Percentiles rank a stretch among this genome's conserved stretches.
Conservation (phyloP, 352 stramenopile genomes). For the Globisporangium recalcitrans region DNA sequence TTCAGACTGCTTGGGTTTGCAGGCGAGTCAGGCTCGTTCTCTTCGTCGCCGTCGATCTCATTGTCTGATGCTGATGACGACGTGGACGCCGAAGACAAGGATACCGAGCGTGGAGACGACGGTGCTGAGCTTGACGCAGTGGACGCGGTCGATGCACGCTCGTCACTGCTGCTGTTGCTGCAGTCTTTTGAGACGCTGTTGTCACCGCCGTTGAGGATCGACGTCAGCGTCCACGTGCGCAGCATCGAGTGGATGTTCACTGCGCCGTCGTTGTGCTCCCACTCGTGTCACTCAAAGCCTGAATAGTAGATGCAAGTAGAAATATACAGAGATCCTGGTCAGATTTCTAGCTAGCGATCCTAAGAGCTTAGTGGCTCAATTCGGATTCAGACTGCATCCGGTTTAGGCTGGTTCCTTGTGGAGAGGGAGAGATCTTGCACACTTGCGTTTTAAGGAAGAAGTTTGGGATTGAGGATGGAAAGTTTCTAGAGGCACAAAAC, state of each 20-base stretch:
- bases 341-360: neutral
- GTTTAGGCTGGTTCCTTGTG: too few relatives aligned
- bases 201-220: slow-evolving; percentile 42
- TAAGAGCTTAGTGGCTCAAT: too few relatives aligned
- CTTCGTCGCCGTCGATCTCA: neutral
- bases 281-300: slow-evolving; percentile 51
- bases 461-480: too few relatives aligned
- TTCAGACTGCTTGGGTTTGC: too few relatives aligned
- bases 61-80: neutral
- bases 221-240: slow-evolving; percentile 27
- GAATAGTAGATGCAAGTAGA: neutral
- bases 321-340: too few relatives aligned
- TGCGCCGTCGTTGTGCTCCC: slow-evolving; percentile 69
- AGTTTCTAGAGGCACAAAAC: too few relatives aligned
- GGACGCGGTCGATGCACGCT: neutral
- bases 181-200: slow-evolving; percentile 17
- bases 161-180: neutral
- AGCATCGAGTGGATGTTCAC: slow-evolving; percentile 78
- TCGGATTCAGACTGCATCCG: too few relatives aligned
- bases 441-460: too few relatives aligned
- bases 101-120: neutral
- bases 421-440: too few relatives aligned
- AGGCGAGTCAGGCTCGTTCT: neutral
- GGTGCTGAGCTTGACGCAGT: neutral
- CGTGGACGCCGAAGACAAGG: neutral